Conservation (phyloP, 306 rosid genomes). For the Delonix regia region DNA sequence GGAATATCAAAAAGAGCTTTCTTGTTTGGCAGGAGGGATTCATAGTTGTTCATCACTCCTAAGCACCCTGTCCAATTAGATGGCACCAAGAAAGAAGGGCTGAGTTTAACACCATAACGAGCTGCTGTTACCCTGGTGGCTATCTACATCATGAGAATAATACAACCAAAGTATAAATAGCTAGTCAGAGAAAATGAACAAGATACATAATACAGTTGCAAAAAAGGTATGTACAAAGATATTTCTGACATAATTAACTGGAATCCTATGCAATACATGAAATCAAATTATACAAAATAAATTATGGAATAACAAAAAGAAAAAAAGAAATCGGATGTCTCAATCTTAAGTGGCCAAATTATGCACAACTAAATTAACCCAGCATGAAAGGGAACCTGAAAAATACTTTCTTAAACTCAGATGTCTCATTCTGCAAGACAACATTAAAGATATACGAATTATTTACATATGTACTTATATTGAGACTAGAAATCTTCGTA, state of each 20-base stretch:
- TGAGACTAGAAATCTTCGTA: neutral
- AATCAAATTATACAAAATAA: neutral
- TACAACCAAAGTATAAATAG: conserved; percentile 21
- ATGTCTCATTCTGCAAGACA: neutral
- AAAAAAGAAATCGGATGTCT: neutral
- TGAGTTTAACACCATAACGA: conserved; percentile 79
- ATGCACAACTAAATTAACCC: neutral
- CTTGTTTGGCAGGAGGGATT: conserved; percentile 82
- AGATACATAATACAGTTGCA: neutral
- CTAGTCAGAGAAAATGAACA: neutral
- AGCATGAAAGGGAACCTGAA: neutral
- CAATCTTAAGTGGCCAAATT: neutral
- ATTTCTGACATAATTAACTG: neutral
- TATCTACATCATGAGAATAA: conserved; percentile 56
- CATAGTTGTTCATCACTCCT: conserved; percentile 95
- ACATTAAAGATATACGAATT: neutral
- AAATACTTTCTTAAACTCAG: neutral
- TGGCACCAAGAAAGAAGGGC: conserved; percentile 94
- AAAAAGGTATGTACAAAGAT: neutral
- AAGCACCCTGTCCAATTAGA: conserved; percentile 94
- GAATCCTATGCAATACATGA: neutral
- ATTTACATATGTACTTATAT: neutral
- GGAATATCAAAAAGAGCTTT: conserved; percentile 90
- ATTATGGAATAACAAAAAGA: no score
- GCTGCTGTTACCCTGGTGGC: conserved; percentile 92